Evolutionary conservation across 2,329 filamentous ascomycete species (phyloP), one percentile per base, ranked within the genome.

Genomic region (Colletotrichum orchidophilum): DNA sequence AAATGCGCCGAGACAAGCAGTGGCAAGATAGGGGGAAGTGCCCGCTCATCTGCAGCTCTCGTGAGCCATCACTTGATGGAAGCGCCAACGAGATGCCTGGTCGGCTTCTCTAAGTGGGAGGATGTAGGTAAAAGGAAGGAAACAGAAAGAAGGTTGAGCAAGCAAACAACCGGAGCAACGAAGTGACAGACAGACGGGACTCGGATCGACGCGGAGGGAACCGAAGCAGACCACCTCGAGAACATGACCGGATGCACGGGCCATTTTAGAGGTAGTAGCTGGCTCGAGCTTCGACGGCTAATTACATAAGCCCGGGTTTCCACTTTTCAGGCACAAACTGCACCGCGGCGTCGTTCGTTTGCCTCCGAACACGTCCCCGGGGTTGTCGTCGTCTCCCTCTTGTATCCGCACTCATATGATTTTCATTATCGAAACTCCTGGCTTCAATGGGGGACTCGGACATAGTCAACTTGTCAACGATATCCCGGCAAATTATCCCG

Each of bases 1-100:
- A 68, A 53, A 53, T 68, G 68, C 58, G 64, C 58, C 68, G 54
- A 71, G 58, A 68, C 39, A 46, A 46, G 39, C 39, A 46, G 39
- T 46, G 39, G 21, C 39, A 68, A 54, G 39, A 52, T 15, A 11
- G 46, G 35, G 31, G 46, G 13, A 53, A 29, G 57, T 70, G 55
- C 35, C 60, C 59, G 52, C 59, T 31, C 50, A 35, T 65, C 57
- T 63, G 64, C 64, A 49, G 29, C 64, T 42, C 29, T 46, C 31
- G 42, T 39, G 18, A 52, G n/a, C 52, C 64, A 68, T 71, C 63
- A 68, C 68, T 68, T 49, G 53, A 71, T 63, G 57, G 64, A 68
- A 49, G 68, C 58, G 58, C 68, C 52, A 24, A 39, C 29, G 27
- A 53, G 21, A 50, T 24, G 6, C 24, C 18, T 2, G 15, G 42